Evolutionary conservation across 108 stramenopile species (phyloP), one percentile per base, ranked within the genome.

Genomic region (Aurantiochytrium sp.): DNA sequence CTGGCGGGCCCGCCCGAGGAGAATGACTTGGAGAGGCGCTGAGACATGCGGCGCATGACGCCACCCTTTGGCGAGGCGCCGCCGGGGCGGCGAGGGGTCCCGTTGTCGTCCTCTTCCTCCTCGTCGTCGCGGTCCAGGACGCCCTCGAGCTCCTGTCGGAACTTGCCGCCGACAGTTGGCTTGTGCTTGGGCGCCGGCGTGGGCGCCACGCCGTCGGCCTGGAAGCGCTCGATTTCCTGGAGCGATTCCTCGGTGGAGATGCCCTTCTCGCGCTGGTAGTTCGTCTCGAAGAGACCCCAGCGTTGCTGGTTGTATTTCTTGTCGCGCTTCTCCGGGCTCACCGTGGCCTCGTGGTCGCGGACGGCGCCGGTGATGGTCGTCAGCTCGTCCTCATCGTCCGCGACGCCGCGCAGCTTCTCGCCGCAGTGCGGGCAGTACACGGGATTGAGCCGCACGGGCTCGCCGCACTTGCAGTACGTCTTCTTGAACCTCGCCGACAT

Each of bases 231-330:
- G 24, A 81, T 81, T 30, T 81, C 73, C 45, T 81, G 73, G 0
- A 81, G 73, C 73, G 73, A 81, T 24, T 81, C 73, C 12, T 81
- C 73, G 12, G 45, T 41, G 45, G 73, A 27, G 45, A 81, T 81
- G 39, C 73, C 73, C 73, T 81, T 81, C 32, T 81, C 73, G 39
- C 73, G 73, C 73, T 81, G 73, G 30, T 81, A 81, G 30, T 81
- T 81, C 27, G 73, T 81, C 45, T 81, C 73, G 39, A 81, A 81
- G n/a, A 81, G 45, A 17, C 45, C 45, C 73, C 73, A 81, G 1
- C 32, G 73, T 24, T 81, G 73, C 73, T 81, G 73, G 45, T 81
- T 81, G 73, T 81, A 81, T 6, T 24, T 6, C n/a, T 41, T 48
- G 10, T 81, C 73, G n/a, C 45, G 39, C 45, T 81, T 81, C 73